A percentile compares a stretch with the other conserved stretches of the same genome.
Conservation (phyloP, 345 rosid genomes). For the Rhodomyrtus tomentosa region DNA sequence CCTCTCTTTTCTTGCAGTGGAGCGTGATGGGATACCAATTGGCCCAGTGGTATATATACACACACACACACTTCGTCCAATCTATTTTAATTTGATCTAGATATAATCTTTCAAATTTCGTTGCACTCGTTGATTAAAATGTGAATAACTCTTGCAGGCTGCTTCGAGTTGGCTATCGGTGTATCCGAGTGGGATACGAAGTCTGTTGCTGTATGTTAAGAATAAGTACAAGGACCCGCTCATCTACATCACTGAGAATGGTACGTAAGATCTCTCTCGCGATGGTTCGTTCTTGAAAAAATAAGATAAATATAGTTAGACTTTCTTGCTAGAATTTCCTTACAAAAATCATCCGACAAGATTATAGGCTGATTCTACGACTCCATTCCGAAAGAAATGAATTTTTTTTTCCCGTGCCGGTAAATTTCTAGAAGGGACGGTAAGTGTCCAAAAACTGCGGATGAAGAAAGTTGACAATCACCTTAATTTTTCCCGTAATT, state of each 20-base stretch:
- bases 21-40: constrained; percentile 8
- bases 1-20: not conserved
- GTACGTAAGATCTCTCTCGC: not conserved
- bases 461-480: not conserved
- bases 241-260: constrained; percentile 35
- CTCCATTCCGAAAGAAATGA: not conserved
- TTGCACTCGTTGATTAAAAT: not conserved
- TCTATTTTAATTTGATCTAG: not conserved
- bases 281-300: not conserved
- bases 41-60: not conserved
- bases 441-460: not conserved
- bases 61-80: not conserved
- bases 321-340: not conserved
- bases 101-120: not conserved
- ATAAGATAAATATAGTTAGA: not conserved
- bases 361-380: too few relatives aligned
- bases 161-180: constrained; percentile 12
- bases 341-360: too few relatives aligned
- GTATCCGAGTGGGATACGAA: constrained; percentile 14
- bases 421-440: not conserved
- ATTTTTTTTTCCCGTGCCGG: too few relatives aligned
- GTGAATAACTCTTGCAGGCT: not conserved
- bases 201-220: constrained; percentile 10
- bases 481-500: not conserved
- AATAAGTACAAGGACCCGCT: constrained; percentile 20